Evolutionary conservation across 768 basidiomycete genomes (phyloP), one percentile per base, ranked within the genome.

Genomic region (Exidia glandulosa): DNA sequence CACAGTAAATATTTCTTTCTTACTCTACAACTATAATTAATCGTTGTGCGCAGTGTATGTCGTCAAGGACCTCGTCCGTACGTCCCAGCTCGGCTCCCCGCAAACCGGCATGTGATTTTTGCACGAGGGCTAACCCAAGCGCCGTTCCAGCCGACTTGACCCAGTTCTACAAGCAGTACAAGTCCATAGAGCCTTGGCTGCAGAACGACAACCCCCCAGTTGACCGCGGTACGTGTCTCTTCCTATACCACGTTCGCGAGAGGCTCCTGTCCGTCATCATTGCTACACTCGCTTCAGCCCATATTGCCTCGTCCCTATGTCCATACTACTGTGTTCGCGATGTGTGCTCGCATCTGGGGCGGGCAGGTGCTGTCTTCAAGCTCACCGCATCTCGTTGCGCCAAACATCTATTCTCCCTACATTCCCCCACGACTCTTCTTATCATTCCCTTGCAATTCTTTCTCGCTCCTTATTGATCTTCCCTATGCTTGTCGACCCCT

Each of bases 111-210:
- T n/a, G 57, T 59, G n/a, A 3, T 59, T 16, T 9, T 37, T 37
- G 36, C 19, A n/a, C 36, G 36, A 37, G 36, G 10, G 19, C 36
- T 37, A 9, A 37, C 36, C 9, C 36, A 14, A 7, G 4, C 32
- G 57, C n/a, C 4, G 12, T 16, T 45, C 41, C 31, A 13, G 47
- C 90, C 23, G 88, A 91, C 76, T 77, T 90, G 65, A 90, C 88
- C 10, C 84, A 84, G 64, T 94, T 94, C 82, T 94, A 94, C 85
- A 97, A 98, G 74, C 96, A 99, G 72, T 98, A 99, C 88, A 98
- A 98, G 76, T 94, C 94, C 19, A 95, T 99, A 73, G 86, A 99
- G 72, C 95, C 95, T 3, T 98, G 86, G 79, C 81, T 97, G 36
- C 87, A 95, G 79, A 94, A 93, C 73, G 88, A 93, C 72, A 91